These are phyloP conservation scores for Inga laurina DNA, from an alignment of 306 rosid genomes.

Conservation along the genomic window DNA sequence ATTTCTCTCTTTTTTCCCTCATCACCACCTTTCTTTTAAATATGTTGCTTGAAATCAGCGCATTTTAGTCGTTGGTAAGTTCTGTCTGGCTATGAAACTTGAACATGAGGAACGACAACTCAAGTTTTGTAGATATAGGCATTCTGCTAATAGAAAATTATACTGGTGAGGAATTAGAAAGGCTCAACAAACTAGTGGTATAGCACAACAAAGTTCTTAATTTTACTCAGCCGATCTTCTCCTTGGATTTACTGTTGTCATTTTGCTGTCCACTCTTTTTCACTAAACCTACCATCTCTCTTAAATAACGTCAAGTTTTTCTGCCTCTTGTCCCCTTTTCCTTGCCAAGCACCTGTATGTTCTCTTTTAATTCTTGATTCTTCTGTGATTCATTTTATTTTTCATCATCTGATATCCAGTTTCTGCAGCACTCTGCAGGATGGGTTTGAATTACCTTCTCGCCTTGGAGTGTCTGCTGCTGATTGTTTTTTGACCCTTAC, in stretches of 20 bases:
- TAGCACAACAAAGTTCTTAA: slow-evolving; percentile 1
- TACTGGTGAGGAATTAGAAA: slow-evolving; percentile 1
- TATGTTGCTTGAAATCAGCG: not conserved
- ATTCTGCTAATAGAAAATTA: slow-evolving; percentile 1
- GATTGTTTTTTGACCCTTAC: slow-evolving; percentile 79
- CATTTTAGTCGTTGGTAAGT: slow-evolving; percentile 16
- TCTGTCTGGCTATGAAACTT: slow-evolving; percentile 1
- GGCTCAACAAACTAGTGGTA: not conserved
- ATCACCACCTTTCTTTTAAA: not conserved
- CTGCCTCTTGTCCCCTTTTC: slow-evolving; percentile 16
- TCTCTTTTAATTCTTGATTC: slow-evolving; percentile 9
- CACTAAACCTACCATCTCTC: not conserved
- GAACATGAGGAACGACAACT: not conserved
- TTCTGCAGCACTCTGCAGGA: slow-evolving; percentile 69
- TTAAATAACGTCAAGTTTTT: not conserved
- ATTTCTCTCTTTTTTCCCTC: not conserved
- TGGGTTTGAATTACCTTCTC: slow-evolving; percentile 91
- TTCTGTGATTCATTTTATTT: slow-evolving; percentile 7
- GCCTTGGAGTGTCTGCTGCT: slow-evolving; percentile 83
- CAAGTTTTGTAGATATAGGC: not conserved
- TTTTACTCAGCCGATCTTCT: slow-evolving; percentile 6
- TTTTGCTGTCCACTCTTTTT: slow-evolving; percentile 1
- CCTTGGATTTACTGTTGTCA: slow-evolving; percentile 2
- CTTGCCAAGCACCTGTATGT: slow-evolving; percentile 1
- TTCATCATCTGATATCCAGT: slow-evolving; percentile 28